A percentile compares a stretch with the other conserved stretches of the same genome.
Conservation (phyloP, 2,329 filamentous ascomycete genomes). For the Talaromyces atroroseus region DNA sequence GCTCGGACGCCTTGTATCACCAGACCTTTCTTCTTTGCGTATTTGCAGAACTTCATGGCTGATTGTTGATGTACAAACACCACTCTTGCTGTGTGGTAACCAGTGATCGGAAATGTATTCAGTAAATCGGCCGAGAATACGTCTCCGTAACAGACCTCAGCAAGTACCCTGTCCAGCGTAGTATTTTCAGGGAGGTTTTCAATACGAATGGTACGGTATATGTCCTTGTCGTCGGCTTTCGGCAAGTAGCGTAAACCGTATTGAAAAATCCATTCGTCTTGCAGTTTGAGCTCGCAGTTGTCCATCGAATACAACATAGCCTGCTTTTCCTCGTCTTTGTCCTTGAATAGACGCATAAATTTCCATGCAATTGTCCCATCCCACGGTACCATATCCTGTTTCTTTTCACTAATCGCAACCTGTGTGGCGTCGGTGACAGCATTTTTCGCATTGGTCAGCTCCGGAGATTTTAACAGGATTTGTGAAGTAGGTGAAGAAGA, state of each 20-base stretch:
- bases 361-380: constrained; percentile 13
- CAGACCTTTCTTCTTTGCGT: constrained; percentile 17
- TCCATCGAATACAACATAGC: constrained; percentile 16
- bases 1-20: constrained; percentile 14
- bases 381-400: constrained; percentile 2
- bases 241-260: constrained; percentile 30
- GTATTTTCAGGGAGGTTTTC: constrained; percentile 22
- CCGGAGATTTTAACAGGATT: background rate
- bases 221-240: constrained; percentile 17
- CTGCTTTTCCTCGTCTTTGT: constrained; percentile 18
- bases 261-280: constrained; percentile 23
- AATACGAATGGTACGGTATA: constrained; percentile 27
- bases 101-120: constrained; percentile 24
- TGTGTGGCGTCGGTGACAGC: background rate
- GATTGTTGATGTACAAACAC: constrained; percentile 24
- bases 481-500: background rate
- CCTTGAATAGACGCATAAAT: constrained; percentile 18
- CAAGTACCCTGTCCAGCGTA: constrained; percentile 22
- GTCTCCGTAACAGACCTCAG: constrained; percentile 20
- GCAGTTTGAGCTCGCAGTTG: constrained; percentile 5
- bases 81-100: constrained; percentile 27
- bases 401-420: background rate
- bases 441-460: background rate
- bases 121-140: constrained; percentile 26
- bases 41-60: constrained; percentile 20